These are phyloP conservation scores for Blattamonas nauphoetae DNA, from an alignment of 78 protist species.

Conservation along the genomic window DNA sequence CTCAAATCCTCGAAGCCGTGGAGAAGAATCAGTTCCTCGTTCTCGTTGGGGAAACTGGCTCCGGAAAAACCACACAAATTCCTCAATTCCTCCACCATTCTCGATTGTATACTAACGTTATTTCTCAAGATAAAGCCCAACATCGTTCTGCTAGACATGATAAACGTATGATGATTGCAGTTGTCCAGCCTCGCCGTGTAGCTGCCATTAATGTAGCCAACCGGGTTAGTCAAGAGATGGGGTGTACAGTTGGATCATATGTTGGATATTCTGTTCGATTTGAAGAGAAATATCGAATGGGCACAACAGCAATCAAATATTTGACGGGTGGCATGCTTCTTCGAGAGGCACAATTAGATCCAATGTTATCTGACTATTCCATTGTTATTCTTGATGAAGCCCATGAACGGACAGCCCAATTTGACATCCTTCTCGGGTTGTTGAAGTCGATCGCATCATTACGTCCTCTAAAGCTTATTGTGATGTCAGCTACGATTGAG, in stretches of 20 bases:
- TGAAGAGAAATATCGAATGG: conserved; percentile 28
- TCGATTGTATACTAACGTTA: neutral
- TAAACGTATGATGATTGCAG: conserved; percentile 24
- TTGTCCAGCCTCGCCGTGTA: conserved; percentile 90
- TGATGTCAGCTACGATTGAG: conserved; percentile 84
- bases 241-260: conserved; percentile 28
- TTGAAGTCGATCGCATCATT: conserved; percentile 13
- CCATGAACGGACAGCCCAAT: conserved; percentile 73
- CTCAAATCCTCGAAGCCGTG: neutral
- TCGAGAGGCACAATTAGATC: conserved; percentile 47
- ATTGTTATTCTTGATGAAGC: conserved; percentile 72
- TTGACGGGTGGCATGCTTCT: conserved; percentile 74
- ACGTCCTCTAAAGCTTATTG: conserved; percentile 34
- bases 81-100: conserved; percentile 83
- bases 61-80: conserved; percentile 94
- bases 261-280: conserved; percentile 62
- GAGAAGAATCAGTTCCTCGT: neutral
- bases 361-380: conserved; percentile 8
- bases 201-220: conserved; percentile 91
- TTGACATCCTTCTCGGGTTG: conserved; percentile 70
- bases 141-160: too few relatives aligned
- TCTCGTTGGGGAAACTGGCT: conserved; percentile 83
- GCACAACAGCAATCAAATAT: conserved; percentile 13
- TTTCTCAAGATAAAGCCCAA: neutral
- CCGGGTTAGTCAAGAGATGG: conserved; percentile 86